phyloP scores from a whole-genome alignment of 495 filamentous ascomycete species.

The Cudoniella acicularis region DNA sequence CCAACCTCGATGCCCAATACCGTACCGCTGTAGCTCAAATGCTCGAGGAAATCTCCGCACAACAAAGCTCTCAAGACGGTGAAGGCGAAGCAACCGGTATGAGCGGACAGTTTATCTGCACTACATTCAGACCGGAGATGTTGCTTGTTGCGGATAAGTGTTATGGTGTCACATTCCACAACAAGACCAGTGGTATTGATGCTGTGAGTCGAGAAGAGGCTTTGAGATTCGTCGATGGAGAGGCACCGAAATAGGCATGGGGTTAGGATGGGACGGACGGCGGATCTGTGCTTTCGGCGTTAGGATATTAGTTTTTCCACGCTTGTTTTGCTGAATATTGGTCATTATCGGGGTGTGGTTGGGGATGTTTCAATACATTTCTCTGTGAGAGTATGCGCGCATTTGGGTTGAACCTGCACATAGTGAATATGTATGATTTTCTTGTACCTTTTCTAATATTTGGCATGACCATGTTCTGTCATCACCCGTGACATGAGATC shows the following conservation, averaged over 20 bases:
- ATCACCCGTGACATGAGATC: no score
- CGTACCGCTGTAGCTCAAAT: slow-evolving; percentile 89
- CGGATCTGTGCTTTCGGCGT: background rate
- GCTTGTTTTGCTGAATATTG: background rate
- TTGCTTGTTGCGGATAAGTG: slow-evolving; percentile 93
- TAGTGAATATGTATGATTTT: background rate
- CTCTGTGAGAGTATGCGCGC: no score
- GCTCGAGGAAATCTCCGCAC: slow-evolving; percentile 68
- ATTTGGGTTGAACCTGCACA: no score
- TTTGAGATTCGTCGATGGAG: slow-evolving; percentile 86
- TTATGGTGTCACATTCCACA: slow-evolving; percentile 91
- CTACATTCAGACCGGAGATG: slow-evolving; percentile 97
- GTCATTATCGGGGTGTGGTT: background rate
- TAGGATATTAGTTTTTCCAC: background rate
- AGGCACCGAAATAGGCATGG: slow-evolving; percentile 17
- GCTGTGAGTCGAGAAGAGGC: slow-evolving; percentile 85
- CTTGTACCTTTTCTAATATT: no score
- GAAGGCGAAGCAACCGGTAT: slow-evolving; percentile 34
- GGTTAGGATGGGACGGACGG: background rate
- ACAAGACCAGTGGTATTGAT: slow-evolving; percentile 90
- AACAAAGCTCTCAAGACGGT: slow-evolving; percentile 41
- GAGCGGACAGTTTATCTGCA: slow-evolving; percentile 70
- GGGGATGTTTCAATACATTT: no score
- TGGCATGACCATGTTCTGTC: no score
- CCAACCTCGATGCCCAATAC: slow-evolving; percentile 97